Evolutionary conservation across 192 early-diverging fungal genomes (phyloP).

Genomic region (Coemansia sp.): DNA sequence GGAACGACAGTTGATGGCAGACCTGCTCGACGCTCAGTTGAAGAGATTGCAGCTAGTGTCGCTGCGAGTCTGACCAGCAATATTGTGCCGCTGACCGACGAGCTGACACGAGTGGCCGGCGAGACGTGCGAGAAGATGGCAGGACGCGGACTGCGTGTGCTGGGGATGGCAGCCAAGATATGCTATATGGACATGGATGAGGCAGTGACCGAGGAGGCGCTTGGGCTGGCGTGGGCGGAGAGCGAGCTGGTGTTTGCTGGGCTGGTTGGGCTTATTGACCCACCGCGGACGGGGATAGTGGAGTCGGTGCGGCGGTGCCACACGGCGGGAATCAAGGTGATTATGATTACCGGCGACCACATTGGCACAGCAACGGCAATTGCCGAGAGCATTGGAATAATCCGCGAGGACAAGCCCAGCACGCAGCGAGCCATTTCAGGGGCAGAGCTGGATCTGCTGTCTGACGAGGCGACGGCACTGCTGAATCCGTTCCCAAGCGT

Average conservation of each 20-base stretch:
- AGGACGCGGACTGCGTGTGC: slow-evolving; percentile 77
- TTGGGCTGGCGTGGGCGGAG: slow-evolving; percentile 59
- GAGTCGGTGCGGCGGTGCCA: slow-evolving; percentile 82
- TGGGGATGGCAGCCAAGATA: slow-evolving; percentile 79
- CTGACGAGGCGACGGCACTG: slow-evolving; percentile 80
- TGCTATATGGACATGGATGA: slow-evolving; percentile 58
- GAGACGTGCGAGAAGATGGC: slow-evolving; percentile 70
- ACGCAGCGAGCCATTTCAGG: slow-evolving; percentile 81
- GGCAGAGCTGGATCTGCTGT: slow-evolving; percentile 85
- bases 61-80: slow-evolving; percentile 31
- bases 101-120: slow-evolving; percentile 26
- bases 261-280: slow-evolving; percentile 91
- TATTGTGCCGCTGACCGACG: slow-evolving; percentile 28
- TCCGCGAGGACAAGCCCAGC: slow-evolving; percentile 59
- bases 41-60: slow-evolving; percentile 17
- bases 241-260: slow-evolving; percentile 82
- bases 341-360: slow-evolving; percentile 99
- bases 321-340: slow-evolving; percentile 89
- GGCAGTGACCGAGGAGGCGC: slow-evolving; percentile 35
- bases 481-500: slow-evolving; percentile 89
- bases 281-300: slow-evolving; percentile 78
- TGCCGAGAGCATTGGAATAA: slow-evolving; percentile 84
- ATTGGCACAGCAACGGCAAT: slow-evolving; percentile 91
- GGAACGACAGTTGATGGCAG: slow-evolving; percentile 18
- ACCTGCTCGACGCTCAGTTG: slow-evolving; percentile 11